Evolutionary conservation across 192 early-diverging fungal genomes (phyloP), one percentile per base, ranked within the genome.

Genomic region (Coemansia furcata): DNA sequence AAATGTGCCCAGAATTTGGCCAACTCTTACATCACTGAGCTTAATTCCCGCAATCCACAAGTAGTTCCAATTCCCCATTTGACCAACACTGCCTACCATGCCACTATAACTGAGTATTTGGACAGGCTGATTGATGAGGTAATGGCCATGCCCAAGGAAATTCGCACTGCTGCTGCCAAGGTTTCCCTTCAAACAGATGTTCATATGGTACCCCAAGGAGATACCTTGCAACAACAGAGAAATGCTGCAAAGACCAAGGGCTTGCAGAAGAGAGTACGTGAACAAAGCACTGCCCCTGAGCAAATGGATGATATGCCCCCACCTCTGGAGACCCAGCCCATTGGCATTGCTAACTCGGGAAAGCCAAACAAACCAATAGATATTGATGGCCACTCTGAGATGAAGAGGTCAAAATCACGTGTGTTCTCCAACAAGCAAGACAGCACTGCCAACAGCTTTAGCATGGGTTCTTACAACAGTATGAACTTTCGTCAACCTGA

Each of bases 1-100:
- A 49, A 37, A 14, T 80, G 78, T 37, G 63, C 66, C 2, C 40
- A 64, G 8, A 80, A 80, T 14, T 40, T 80, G 55, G 63, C 66
- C 12, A 72, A 68, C 52, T 52, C 70, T 3, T 80, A 72, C 19
- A 43, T 68, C 5, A 5, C 8, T 1, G 78, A 80, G 63, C 62
- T 72, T 17, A 66, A 66, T 23, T 15, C 19, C 6, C 49, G 11
- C n/a, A 60, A 39, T 39, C 36, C 36, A 35, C 21, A 49, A 23
- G 17, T 8, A 11, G 38, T 9, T 19, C 37, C 40, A 42, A 6
- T 39, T 38, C 15, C 44, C 15, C 60, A 40, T 3, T 37, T 23
- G 60, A 42, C 26, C 2, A 63, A n/a, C 15, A 9, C 37, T 54
- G 50, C 38, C 15, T 32, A 40, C 26, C 50, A 61, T 23, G 15